Evolutionary conservation across 495 filamentous ascomycete genomes (phyloP).

Genomic region (Aspergillus asperescens): DNA sequence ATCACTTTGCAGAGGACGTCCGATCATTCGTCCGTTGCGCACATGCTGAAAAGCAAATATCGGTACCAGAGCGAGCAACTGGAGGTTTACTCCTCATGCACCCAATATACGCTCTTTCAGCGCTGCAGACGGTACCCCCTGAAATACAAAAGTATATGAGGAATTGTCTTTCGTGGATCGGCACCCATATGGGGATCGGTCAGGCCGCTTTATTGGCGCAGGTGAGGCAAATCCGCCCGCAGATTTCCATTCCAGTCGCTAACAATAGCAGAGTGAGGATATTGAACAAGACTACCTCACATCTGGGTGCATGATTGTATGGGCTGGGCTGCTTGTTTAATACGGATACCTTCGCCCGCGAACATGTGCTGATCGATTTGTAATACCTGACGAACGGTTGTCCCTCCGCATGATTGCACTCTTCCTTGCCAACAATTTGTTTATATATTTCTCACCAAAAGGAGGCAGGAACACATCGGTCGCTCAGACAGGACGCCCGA

Average conservation of each 20-base stretch:
- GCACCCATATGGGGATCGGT: slow-evolving; percentile 29
- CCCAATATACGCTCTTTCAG: slow-evolving; percentile 23
- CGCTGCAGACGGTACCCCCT: slow-evolving; percentile 20
- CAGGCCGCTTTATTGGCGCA: slow-evolving; percentile 24
- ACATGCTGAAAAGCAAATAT: slow-evolving; percentile 5
- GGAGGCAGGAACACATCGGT: no score
- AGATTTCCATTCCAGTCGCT: background rate
- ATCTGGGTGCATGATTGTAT: slow-evolving; percentile 21
- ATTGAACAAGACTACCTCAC: slow-evolving; percentile 13
- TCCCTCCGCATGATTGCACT: no score
- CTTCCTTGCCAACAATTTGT: no score
- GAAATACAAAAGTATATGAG: slow-evolving; percentile 22
- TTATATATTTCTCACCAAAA: no score
- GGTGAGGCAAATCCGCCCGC: slow-evolving; percentile 1
- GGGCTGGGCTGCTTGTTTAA: slow-evolving; percentile 26
- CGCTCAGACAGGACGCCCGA: no score
- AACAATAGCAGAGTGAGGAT: background rate
- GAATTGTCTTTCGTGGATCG: slow-evolving; percentile 26
- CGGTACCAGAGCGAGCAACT: slow-evolving; percentile 19
- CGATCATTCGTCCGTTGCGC: slow-evolving; percentile 20
- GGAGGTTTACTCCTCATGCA: slow-evolving; percentile 34
- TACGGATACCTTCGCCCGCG: no score
- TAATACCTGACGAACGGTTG: no score
- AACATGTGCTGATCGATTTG: no score
- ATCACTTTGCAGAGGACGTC: slow-evolving; percentile 26